Base-by-base conservation (phyloP, 1,284 basidiomycete genomes). In the Trametes hirsuta region DNA sequence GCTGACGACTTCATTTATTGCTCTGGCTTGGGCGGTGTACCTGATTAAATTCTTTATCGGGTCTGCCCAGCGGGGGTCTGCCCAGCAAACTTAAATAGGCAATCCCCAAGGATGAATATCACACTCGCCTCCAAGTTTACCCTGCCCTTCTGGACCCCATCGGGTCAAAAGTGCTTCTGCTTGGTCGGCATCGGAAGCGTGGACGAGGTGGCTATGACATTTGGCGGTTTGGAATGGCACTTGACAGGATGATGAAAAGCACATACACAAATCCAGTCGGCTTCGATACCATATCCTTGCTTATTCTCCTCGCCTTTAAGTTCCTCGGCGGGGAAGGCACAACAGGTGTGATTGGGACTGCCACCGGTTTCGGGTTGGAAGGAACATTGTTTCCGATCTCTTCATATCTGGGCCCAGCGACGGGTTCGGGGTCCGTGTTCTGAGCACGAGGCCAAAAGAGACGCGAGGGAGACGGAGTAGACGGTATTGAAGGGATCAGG, bases 181-280 rank as follows among this genome's bases (percentile, higher is more conserved):
- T 74, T 98, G 94, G 76, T 95, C 93, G 22, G 88, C 93, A 75
- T 97, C 93, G 58, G 93, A 95, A 18, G 96, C 94, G 76, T 98
- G 95, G 22, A 96, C 89, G 61, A 97, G 84, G 75, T 98, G 96
- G 52, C 94, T 96, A 69, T 37, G 55, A 68, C 64, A 70, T 66
- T 69, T 30, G 18, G 18, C 18, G 18, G 18, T 30, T 5, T 50
- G 30, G 37, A 18, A 6, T 22, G 12, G 63, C 54, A 65, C 55
- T 39, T 21, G 45, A 56, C 15, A n/a, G 14, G 24, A 49, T 11
- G 12, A 53, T 25, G 25, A 52, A 15, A 61, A 34, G 51, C 57
- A 84, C 92, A 76, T 78, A 95, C 94, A 93, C 81, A 73, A 95
- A 95, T 68, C 86, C 88, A 22, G 81, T 91, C 1, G 94, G 94